Evolutionary conservation across 768 basidiomycete species (phyloP).

Genomic region (Lactarius evosmus): DNA sequence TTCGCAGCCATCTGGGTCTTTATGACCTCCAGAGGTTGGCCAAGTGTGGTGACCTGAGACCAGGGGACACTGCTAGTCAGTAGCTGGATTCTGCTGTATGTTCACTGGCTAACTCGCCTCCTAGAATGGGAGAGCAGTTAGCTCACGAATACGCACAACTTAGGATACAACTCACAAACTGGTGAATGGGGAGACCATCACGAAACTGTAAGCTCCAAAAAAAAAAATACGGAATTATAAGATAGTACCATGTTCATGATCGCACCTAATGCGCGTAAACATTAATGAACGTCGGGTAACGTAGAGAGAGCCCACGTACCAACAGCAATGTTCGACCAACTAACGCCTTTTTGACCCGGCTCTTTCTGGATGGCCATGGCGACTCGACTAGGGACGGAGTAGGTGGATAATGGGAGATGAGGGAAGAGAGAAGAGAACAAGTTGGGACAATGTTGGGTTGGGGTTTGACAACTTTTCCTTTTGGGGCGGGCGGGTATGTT

Average conservation of each 20-base stretch:
- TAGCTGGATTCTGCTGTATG: background rate
- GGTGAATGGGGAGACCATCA: conserved; percentile 15
- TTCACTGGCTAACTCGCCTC: conserved; percentile 54
- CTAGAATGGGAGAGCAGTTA: conserved; percentile 39
- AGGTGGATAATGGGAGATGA: conserved; percentile 20
- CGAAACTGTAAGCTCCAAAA: conserved; percentile 7
- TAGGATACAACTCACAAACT: conserved; percentile 37
- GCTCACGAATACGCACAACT: conserved; percentile 11
- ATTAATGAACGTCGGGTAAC: background rate
- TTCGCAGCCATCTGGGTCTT: conserved; percentile 99
- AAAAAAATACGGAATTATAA: conserved; percentile 16
- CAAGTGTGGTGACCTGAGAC: conserved; percentile 88
- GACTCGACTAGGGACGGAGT: conserved; percentile 25
- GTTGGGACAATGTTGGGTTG: background rate
- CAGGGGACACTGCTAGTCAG: conserved; percentile 1
- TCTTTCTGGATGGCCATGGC: conserved; percentile 79
- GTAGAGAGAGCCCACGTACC: conserved; percentile 51
- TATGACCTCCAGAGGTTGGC: conserved; percentile 95
- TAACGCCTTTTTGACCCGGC: conserved; percentile 88
- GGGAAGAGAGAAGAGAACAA: conserved; percentile 13
- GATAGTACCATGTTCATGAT: conserved; percentile 95
- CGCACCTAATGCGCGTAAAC: conserved; percentile 52
- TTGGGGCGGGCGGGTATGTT: conserved; percentile 9
- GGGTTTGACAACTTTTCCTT: background rate
- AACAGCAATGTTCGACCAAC: conserved; percentile 94